A percentile compares a stretch with the other conserved stretches of the same genome.
Conservation (phyloP, 768 basidiomycete species). For the Imleria badia region DNA sequence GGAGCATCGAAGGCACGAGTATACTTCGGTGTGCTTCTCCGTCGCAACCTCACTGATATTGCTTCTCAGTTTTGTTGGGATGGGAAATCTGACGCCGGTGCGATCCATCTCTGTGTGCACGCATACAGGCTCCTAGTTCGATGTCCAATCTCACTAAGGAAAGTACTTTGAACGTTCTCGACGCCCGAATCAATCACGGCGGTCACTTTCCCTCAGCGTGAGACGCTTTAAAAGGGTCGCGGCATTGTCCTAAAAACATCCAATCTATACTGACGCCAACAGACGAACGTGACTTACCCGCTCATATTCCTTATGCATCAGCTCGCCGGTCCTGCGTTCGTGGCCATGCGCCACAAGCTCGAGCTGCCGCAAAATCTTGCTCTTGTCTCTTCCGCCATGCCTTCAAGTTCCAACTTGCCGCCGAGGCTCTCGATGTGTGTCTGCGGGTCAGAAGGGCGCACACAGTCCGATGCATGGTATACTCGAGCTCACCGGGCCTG, state of each 20-base stretch:
- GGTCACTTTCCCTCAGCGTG: neutral
- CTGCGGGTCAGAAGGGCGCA: neutral
- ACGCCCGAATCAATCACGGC: neutral
- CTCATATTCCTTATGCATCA: slow-evolving; percentile 37
- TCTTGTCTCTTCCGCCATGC: slow-evolving; percentile 39
- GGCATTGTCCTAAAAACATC: neutral
- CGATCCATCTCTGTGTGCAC: too few relatives aligned
- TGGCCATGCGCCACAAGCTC: slow-evolving; percentile 39
- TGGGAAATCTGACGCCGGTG: too few relatives aligned
- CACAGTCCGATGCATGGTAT: too few relatives aligned
- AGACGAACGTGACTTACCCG: slow-evolving; percentile 12
- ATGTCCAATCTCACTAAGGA: too few relatives aligned
- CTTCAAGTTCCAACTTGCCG: slow-evolving; percentile 39
- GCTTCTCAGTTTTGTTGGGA: too few relatives aligned
- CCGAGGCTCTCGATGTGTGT: slow-evolving; percentile 23
- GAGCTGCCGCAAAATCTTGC: slow-evolving; percentile 38
- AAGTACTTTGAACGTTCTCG: too few relatives aligned
- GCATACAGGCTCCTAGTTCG: too few relatives aligned
- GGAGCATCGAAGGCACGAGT: too few relatives aligned
- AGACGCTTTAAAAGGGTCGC: neutral
- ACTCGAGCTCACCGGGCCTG: slow-evolving; percentile 27
- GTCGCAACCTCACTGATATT: too few relatives aligned
- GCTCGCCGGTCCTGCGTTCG: slow-evolving; percentile 40
- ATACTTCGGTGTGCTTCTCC: too few relatives aligned
- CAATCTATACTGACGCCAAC: neutral